Conservation (phyloP, 805 yeast genomes). For the Starmerella stellata region DNA sequence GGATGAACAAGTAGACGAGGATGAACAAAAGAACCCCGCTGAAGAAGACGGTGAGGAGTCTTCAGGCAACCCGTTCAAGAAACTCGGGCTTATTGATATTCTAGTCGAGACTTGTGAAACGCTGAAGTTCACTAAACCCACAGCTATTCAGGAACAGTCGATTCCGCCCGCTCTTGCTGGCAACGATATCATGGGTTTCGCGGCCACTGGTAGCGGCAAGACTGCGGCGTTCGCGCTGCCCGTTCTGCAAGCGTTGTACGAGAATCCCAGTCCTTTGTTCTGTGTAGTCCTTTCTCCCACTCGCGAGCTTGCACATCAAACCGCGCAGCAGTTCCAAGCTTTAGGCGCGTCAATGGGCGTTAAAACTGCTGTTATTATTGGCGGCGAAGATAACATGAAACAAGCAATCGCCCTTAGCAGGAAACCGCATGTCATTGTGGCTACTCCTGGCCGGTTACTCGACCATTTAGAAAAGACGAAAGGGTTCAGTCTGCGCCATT, state of each 20-base stretch:
- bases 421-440: slow-evolving; percentile 85
- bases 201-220: slow-evolving; percentile 96
- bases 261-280: slow-evolving; percentile 70
- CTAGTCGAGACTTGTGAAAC: slow-evolving; percentile 60
- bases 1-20: too few species aligned
- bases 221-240: slow-evolving; percentile 98
- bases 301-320: slow-evolving; percentile 38
- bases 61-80: slow-evolving; percentile 17
- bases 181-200: slow-evolving; percentile 84
- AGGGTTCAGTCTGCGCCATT: slow-evolving; percentile 63
- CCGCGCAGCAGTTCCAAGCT: slow-evolving; percentile 88
- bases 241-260: slow-evolving; percentile 75
- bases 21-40: too few species aligned
- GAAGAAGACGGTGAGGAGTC: background rate
- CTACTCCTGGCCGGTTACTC: slow-evolving; percentile 79
- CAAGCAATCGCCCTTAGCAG: slow-evolving; percentile 87
- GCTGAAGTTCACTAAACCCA: slow-evolving; percentile 63
- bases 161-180: slow-evolving; percentile 84
- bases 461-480: slow-evolving; percentile 87
- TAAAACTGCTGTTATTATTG: slow-evolving; percentile 75
- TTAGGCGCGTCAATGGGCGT: slow-evolving; percentile 83
- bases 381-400: slow-evolving; percentile 97
- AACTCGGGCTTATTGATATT: slow-evolving; percentile 23
- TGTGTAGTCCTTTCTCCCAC: slow-evolving; percentile 75
- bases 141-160: slow-evolving; percentile 84